Percentiles rank a stretch among this genome's conserved stretches.
These are phyloP conservation scores for Nicotiana tabacum DNA, from an alignment of 257 asterid species.

Conservation along the genomic window DNA sequence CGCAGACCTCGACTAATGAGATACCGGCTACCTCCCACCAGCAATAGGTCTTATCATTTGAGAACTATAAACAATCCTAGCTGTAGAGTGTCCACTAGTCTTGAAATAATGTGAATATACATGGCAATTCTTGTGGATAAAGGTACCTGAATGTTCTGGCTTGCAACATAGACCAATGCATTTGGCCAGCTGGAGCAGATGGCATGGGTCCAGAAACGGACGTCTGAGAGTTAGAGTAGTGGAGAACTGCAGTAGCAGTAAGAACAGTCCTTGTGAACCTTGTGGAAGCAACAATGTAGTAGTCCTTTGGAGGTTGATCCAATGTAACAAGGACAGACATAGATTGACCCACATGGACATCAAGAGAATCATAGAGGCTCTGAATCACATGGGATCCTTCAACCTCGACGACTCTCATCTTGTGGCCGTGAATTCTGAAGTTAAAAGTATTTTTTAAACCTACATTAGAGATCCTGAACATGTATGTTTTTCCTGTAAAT, in stretches of 20 bases:
- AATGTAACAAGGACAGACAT: conserved; percentile 66
- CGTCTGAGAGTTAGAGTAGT: conserved; percentile 55
- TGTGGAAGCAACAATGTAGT: conserved; percentile 78
- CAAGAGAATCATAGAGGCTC: conserved; percentile 63
- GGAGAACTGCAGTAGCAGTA: conserved; percentile 50
- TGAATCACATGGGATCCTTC: conserved; percentile 95
- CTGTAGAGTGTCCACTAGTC: no score
- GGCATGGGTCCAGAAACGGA: conserved; percentile 71
- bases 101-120: not conserved
- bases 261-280: conserved; percentile 54
- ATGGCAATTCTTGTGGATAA: not conserved
- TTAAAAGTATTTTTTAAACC: conserved; percentile 67
- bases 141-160: conserved; percentile 76
- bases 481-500: conserved; percentile 68
- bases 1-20: no score
- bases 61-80: no score
- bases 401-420: conserved; percentile 77
- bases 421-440: conserved; percentile 89
- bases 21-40: no score
- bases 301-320: conserved; percentile 72
- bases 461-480: conserved; percentile 84
- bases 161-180: conserved; percentile 77
- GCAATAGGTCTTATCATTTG: no score
- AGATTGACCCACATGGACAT: conserved; percentile 85
- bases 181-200: conserved; percentile 42